Evolutionary conservation across 2,329 filamentous ascomycete genomes (phyloP), one percentile per base, ranked within the genome.

Genomic region (Scopulariopsis brevicaulis): DNA sequence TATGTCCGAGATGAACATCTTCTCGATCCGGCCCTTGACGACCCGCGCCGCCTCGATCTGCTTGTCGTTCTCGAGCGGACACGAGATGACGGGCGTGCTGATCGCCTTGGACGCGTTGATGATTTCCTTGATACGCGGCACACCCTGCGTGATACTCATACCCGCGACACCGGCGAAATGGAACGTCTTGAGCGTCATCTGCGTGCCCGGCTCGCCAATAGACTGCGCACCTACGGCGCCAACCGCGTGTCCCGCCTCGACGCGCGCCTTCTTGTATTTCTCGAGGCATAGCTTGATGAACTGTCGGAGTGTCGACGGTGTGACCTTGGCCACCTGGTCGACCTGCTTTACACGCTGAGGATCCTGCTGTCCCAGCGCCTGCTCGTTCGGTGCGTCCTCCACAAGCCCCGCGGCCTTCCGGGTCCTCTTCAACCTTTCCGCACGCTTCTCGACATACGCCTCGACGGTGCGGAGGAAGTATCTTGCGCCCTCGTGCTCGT

Each of bases 111-210:
- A 96, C 6, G 94, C 94, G 73, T 99, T 99, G 84, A 99, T 99
- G 64, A 99, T 99, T 78, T 99, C 94, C 75, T 99, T 99, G 77
- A 99, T 99, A 85, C 94, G 93, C 1, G 94, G 94, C 7, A 99
- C 94, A 89, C 94, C 94, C 68, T 96, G 90, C 0, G 94, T 99
- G 68, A 99, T 96, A 80, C 90, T 96, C 94, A 99, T 97, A 70
- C 93, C 93, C 51, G 94, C 94, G 62, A 99, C 94, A 88, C 94
- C 94, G 69, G 94, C 94, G 77, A 99, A 99, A 87, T 97, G 94
- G 84, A 97, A 97, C 69, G 94, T 97, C 75, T 97, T 97, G 62
- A 99, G 76, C 1, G 94, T 99, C 94, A 99, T 99, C 72, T 99
- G 94, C 0, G 94, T 99, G 69, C 94, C 94, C 0, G 94, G 94